phyloP scores from a whole-genome alignment of 805 yeast genomes.

The Myxozyma vanderwaltii region DNA sequence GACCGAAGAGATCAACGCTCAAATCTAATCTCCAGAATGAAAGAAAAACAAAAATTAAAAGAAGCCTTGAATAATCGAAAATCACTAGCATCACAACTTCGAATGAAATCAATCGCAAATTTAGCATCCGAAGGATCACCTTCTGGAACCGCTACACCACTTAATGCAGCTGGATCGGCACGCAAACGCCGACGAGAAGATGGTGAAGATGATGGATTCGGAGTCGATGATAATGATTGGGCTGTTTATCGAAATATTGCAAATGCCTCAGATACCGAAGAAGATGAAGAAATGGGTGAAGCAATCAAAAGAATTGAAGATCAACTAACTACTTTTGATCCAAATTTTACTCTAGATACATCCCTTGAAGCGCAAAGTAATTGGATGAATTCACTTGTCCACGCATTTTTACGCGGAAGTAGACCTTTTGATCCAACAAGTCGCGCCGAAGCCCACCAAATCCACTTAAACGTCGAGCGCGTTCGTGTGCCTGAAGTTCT shows the following conservation, averaged over 20 bases:
- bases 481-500: conserved; percentile 88
- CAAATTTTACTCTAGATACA: conserved; percentile 81
- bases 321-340: conserved; percentile 77
- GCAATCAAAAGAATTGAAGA: conserved; percentile 58
- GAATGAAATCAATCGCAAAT: conserved; percentile 89
- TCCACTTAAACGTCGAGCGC: conserved; percentile 88
- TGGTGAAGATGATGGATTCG: conserved; percentile 92
- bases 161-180: conserved; percentile 18
- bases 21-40: conserved; percentile 58
- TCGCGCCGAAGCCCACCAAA: conserved; percentile 83
- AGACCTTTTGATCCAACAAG: conserved; percentile 73
- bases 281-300: conserved; percentile 58
- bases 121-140: conserved; percentile 64
- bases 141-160: conserved; percentile 7
- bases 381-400: conserved; percentile 79
- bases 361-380: conserved; percentile 68
- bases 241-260: conserved; percentile 82
- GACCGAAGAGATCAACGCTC: conserved; percentile 65
- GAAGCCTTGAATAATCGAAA: conserved; percentile 84
- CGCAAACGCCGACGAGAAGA: conserved; percentile 44
- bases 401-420: conserved; percentile 87
- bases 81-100: conserved; percentile 84
- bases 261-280: conserved; percentile 69
- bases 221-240: conserved; percentile 97
- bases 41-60: conserved; percentile 68